These are phyloP conservation scores for Populus pruinosa DNA, from an alignment of 345 rosid genomes.

Conservation along the genomic window DNA sequence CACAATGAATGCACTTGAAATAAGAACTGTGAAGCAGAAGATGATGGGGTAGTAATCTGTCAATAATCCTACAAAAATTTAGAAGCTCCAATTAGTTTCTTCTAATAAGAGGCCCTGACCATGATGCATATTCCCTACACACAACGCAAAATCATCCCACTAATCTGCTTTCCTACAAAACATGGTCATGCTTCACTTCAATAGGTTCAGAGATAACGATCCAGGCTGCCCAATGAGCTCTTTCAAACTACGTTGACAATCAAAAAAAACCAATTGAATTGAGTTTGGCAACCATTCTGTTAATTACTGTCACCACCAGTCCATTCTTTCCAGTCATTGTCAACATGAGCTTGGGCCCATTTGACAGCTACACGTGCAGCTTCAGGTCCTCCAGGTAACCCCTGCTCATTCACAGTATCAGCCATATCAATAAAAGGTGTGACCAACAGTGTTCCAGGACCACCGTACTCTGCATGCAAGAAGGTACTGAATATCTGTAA, in stretches of 20 bases:
- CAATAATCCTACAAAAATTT: too few relatives aligned
- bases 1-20: too few relatives aligned
- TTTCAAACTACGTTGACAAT: background rate
- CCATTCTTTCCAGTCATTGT: constrained; percentile 95
- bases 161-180: too few relatives aligned
- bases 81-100: too few relatives aligned
- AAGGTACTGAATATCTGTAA: constrained; percentile 69
- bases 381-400: constrained; percentile 83
- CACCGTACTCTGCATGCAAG: constrained; percentile 77
- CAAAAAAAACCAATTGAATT: background rate
- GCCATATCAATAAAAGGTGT: constrained; percentile 94
- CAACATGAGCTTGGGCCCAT: constrained; percentile 85
- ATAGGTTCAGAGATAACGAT: background rate
- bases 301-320: constrained; percentile 32
- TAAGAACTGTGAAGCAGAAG: too few relatives aligned
- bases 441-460: constrained; percentile 91
- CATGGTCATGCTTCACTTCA: background rate
- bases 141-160: too few relatives aligned
- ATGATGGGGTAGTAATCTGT: too few relatives aligned
- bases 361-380: constrained; percentile 86
- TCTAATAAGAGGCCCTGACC: too few relatives aligned
- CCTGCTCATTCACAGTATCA: constrained; percentile 68
- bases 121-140: too few relatives aligned
- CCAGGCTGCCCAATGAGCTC: background rate
- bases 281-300: background rate